Conservation (phyloP, 1,139 yeast species). For the Debaryomyces coudertii region DNA sequence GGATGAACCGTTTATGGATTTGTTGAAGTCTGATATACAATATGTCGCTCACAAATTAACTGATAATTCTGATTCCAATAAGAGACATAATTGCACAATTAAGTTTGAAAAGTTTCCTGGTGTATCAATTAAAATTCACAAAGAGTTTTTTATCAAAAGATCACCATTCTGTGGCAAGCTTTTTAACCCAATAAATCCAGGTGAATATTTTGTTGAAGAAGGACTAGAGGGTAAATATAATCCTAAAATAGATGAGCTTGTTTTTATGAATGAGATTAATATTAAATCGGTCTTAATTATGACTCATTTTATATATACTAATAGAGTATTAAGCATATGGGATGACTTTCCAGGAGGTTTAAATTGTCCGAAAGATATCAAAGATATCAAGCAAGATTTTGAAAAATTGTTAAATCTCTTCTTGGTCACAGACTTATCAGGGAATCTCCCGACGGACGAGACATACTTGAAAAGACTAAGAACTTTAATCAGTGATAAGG, state of each 20-base stretch:
- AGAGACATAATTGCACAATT: constrained; percentile 31
- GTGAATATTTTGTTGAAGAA: constrained; percentile 20
- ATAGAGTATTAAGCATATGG: constrained; percentile 31
- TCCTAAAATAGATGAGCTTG: constrained; percentile 16
- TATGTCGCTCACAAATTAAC: constrained; percentile 14
- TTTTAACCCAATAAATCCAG: constrained; percentile 20
- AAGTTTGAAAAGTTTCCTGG: constrained; percentile 22
- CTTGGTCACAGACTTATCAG: constrained; percentile 21
- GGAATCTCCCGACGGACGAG: constrained; percentile 14
- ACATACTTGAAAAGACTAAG: constrained; percentile 15
- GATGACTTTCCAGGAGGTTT: constrained; percentile 23
- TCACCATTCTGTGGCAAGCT: constrained; percentile 32
- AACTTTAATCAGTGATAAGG: constrained; percentile 16
- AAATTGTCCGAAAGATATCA: constrained; percentile 23
- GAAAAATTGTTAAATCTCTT: constrained; percentile 25
- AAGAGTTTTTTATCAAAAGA: constrained; percentile 29
- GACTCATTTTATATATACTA: constrained; percentile 40
- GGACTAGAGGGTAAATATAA: constrained; percentile 29
- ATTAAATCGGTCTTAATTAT: constrained; percentile 34
- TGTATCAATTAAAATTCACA: constrained; percentile 35
- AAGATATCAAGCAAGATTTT: constrained; percentile 24
- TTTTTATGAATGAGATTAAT: constrained; percentile 24
- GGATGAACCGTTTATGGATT: constrained; percentile 14
- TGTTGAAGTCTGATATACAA: constrained; percentile 21
- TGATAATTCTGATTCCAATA: constrained; percentile 8